phyloP scores from a whole-genome alignment of 306 rosid genomes.

The Cicer arietinum region DNA sequence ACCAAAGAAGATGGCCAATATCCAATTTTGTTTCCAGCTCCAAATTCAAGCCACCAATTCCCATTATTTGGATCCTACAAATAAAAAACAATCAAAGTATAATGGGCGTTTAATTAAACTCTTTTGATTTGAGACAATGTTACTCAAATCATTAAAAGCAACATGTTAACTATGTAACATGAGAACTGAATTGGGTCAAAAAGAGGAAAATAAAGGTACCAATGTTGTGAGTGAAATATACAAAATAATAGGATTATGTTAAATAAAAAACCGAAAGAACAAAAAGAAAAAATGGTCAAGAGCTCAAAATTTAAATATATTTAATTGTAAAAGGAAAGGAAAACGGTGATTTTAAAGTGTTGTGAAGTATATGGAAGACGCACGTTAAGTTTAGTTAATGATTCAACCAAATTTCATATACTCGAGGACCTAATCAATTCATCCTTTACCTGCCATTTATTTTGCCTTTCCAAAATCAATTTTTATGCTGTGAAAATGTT shows the following conservation, averaged over 20 bases:
- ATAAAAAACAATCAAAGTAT: neutral
- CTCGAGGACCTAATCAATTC: neutral
- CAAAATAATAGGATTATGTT: neutral
- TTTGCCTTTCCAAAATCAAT: neutral
- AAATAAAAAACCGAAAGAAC: neutral
- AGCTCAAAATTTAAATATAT: constrained; percentile 48
- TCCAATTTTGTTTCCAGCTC: constrained; percentile 70
- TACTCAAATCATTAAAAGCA: constrained; percentile 48
- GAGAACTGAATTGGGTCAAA: constrained; percentile 46
- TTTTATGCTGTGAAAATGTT: constrained; percentile 9
- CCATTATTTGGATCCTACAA: constrained; percentile 87
- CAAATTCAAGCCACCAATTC: constrained; percentile 91
- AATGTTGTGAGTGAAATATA: constrained; percentile 29
- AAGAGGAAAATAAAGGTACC: constrained; percentile 28
- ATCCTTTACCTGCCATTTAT: neutral
- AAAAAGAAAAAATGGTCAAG: constrained; percentile 36
- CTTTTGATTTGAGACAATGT: constrained; percentile 8
- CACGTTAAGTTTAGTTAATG: too few species aligned
- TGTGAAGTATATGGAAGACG: neutral
- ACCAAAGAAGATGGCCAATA: constrained; percentile 90
- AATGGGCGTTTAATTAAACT: neutral
- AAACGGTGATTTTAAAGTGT: neutral
- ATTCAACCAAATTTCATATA: neutral
- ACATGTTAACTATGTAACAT: constrained; percentile 42
- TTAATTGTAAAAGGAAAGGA: constrained; percentile 28